Conservation (phyloP, 2,329 filamentous ascomycete genomes). For the Paraconiothyrium sp. region DNA sequence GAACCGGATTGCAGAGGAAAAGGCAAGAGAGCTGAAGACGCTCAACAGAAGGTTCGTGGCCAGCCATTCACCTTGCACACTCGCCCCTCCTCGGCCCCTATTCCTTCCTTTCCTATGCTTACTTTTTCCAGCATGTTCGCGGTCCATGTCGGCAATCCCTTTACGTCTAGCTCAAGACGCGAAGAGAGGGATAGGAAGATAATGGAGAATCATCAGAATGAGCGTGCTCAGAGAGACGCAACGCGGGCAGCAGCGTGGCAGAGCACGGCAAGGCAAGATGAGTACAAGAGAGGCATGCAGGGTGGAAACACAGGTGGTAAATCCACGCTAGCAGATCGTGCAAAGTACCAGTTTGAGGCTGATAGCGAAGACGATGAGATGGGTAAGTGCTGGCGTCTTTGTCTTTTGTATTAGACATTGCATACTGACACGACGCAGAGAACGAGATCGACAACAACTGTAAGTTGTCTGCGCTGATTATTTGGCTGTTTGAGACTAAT, state of each 20-base stretch:
- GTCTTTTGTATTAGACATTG: background rate
- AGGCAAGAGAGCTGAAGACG: constrained; percentile 82
- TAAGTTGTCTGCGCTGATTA: too few species aligned
- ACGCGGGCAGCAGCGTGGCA: constrained; percentile 63
- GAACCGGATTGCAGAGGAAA: constrained; percentile 80
- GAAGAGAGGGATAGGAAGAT: constrained; percentile 67
- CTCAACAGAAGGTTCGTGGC: constrained; percentile 70
- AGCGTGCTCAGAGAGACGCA: constrained; percentile 65
- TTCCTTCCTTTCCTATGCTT: too few species aligned
- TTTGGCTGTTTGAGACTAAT: too few species aligned
- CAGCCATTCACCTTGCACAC: too few species aligned
- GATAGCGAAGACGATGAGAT: constrained; percentile 68
- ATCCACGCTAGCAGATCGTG: constrained; percentile 43
- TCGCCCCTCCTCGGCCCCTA: too few species aligned
- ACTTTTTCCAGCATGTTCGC: constrained; percentile 76
- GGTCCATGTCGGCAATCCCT: constrained; percentile 64
- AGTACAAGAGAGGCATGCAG: constrained; percentile 27
- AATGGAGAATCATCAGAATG: constrained; percentile 66
- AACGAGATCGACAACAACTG: constrained; percentile 51
- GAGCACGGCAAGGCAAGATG: constrained; percentile 37
- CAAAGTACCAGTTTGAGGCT: constrained; percentile 48
- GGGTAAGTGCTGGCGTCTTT: constrained; percentile 33
- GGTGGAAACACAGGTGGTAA: constrained; percentile 26
- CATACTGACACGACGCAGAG: constrained; percentile 47
- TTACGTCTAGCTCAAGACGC: constrained; percentile 68